These are phyloP conservation scores for Suhomyces panamericanus DNA, from an alignment of 1,139 yeast species.

Conservation along the genomic window DNA sequence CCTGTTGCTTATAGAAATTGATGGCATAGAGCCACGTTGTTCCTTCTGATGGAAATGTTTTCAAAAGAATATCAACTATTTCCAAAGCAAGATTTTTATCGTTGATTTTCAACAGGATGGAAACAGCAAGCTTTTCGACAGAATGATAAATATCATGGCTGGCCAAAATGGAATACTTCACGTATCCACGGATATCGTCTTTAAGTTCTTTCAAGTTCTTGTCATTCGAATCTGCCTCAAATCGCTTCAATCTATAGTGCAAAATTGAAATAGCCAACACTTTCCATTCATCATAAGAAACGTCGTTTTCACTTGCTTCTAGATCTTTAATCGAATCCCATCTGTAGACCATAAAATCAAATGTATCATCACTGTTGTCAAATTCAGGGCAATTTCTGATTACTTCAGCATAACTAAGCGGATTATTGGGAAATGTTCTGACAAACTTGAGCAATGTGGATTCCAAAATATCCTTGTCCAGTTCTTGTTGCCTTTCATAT, in stretches of 20 bases:
- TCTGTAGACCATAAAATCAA: slow-evolving; percentile 14
- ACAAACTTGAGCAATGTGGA: slow-evolving; percentile 22
- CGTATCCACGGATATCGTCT: slow-evolving; percentile 14
- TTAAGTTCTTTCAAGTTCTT: slow-evolving; percentile 12
- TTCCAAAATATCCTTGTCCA: slow-evolving; percentile 13
- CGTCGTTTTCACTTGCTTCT: slow-evolving; percentile 6
- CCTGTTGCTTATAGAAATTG: slow-evolving; percentile 33
- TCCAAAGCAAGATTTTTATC: slow-evolving; percentile 28
- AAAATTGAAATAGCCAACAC: slow-evolving; percentile 32
- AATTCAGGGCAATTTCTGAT: slow-evolving; percentile 24
- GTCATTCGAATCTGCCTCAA: slow-evolving; percentile 6
- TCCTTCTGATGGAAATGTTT: slow-evolving; percentile 31
- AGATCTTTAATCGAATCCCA: not conserved
- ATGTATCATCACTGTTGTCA: slow-evolving; percentile 13
- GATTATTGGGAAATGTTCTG: slow-evolving; percentile 24
- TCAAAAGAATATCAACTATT: slow-evolving; percentile 29
- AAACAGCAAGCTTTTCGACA: slow-evolving; percentile 41
- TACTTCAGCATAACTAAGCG: slow-evolving; percentile 33
- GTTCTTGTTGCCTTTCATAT: slow-evolving; percentile 17
- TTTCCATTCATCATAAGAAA: slow-evolving; percentile 38
- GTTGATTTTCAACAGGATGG: slow-evolving; percentile 28
- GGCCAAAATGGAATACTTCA: slow-evolving; percentile 24
- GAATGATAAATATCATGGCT: slow-evolving; percentile 40
- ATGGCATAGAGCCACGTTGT: slow-evolving; percentile 52
- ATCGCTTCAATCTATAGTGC: slow-evolving; percentile 16